Conservation (phyloP, 1,284 basidiomycete genomes). For the Meripilus lineatus region DNA sequence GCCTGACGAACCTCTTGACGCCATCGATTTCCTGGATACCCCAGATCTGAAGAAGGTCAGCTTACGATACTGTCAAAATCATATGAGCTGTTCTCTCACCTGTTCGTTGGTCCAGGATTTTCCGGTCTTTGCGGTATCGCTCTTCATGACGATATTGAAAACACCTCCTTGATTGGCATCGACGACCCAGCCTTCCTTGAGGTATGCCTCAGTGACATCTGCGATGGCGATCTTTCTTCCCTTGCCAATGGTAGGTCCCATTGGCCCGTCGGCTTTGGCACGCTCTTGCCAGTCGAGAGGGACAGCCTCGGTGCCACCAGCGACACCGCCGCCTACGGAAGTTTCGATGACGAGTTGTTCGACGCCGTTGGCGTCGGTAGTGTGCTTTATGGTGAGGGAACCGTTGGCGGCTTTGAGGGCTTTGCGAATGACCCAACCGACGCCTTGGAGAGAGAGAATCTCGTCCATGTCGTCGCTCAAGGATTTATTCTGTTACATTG, state of each 20-base stretch:
- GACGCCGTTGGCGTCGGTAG: slow-evolving; percentile 45
- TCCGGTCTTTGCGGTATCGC: slow-evolving; percentile 34
- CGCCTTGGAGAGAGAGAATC: slow-evolving; percentile 56
- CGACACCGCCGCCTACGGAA: slow-evolving; percentile 53
- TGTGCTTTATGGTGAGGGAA: slow-evolving; percentile 54
- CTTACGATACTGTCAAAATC: not conserved
- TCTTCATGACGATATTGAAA: slow-evolving; percentile 29
- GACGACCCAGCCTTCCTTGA: slow-evolving; percentile 32
- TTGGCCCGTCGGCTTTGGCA: slow-evolving; percentile 45
- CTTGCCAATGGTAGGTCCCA: slow-evolving; percentile 49
- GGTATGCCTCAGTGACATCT: slow-evolving; percentile 30
- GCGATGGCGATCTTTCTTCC: slow-evolving; percentile 31
- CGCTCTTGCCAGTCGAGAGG: slow-evolving; percentile 47
- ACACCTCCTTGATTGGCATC: slow-evolving; percentile 28
- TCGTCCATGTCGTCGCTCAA: slow-evolving; percentile 51
- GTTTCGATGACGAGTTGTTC: slow-evolving; percentile 62
- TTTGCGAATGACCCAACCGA: slow-evolving; percentile 58
- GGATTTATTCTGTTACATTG: slow-evolving; percentile 43
- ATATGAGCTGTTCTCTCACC: slow-evolving; percentile 19
- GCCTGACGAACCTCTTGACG: slow-evolving; percentile 57
- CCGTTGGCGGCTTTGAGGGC: slow-evolving; percentile 47
- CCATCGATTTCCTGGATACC: slow-evolving; percentile 60
- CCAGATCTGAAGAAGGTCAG: slow-evolving; percentile 47
- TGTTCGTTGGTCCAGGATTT: slow-evolving; percentile 33
- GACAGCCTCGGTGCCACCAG: slow-evolving; percentile 37